Base-by-base conservation (phyloP, 108 stramenopile species). In the Cyclostephanos invisitatus region DNA sequence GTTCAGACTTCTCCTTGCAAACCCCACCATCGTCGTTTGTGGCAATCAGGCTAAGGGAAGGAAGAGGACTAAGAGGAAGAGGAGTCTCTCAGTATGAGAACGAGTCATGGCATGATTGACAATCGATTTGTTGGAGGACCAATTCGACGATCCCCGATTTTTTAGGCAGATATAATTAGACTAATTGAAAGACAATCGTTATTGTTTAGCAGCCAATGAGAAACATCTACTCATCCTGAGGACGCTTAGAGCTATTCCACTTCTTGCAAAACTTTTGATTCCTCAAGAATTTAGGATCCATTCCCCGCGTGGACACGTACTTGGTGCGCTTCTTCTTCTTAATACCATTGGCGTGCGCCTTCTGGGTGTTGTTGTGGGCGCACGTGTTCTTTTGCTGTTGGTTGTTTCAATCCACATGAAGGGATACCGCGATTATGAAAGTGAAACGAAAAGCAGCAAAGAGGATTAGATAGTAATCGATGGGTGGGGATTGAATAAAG, bases 351-450 rank as follows among this genome's bases (percentile, higher is more conserved):
- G 86, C 86, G 67, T 93, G 92, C 62, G 93, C 96, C 90, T 96
- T 96, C 85, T 85, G 86, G 50, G 92, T 93, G 64, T 85, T 87
- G 89, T 96, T 96, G 85, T 94, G 93, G 70, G 91, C 91, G 77
- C 92, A 93, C 69, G 93, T 93, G 84, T 96, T 96, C 92, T 96
- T 96, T 89, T 86, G 85, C 93, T 94, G 93, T 88, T 25, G 59
- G 20, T 25, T 68, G 35, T 60, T 64, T 61, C 24, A 32, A 68
- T 44, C 50, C 32, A 32, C n/a, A n/a, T n/a, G n/a, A n/a, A 24
- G 18, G 48, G 5, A 25, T 5, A 27, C 32, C 40, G 40, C 40
- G 40, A 46, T 32, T 32, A 4, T 14, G 15, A 15, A 21, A 50
- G 62, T 27, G 35, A 17, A 11, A 28, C 22, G 24, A 24, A 24